A percentile compares a stretch with the other conserved stretches of the same genome.
Evolutionary conservation across 441 rosid species (phyloP).

Genomic region (Theobroma grandiflorum): DNA sequence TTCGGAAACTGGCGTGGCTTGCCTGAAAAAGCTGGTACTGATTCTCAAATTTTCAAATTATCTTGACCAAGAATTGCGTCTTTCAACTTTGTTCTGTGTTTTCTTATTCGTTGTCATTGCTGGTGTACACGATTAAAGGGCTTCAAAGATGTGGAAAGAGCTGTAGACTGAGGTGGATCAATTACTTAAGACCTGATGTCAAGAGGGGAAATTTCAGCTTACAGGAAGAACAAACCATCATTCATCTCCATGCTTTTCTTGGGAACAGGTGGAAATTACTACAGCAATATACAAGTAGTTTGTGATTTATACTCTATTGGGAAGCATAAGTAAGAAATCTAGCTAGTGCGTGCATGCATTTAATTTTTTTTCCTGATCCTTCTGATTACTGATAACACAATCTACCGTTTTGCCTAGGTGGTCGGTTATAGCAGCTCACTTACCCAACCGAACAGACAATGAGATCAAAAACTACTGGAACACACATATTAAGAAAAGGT

Average conservation of each 20-base stretch:
- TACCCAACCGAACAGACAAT: slow-evolving; percentile 58
- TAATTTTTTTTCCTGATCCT: not conserved
- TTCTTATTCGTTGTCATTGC: not conserved
- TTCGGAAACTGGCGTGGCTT: slow-evolving; percentile 57
- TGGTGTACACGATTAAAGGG: slow-evolving; percentile 26
- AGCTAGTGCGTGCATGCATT: not conserved
- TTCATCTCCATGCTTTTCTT: slow-evolving; percentile 64
- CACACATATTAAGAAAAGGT: slow-evolving; percentile 55
- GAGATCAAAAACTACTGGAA: slow-evolving; percentile 66
- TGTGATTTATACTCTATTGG: not conserved
- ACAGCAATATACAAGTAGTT: too few relatives aligned
- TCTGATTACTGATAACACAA: not conserved
- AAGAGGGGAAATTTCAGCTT: slow-evolving; percentile 61
- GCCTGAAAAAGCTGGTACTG: slow-evolving; percentile 55
- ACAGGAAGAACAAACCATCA: slow-evolving; percentile 60
- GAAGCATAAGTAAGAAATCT: not conserved
- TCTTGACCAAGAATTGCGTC: not conserved
- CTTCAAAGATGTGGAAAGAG: slow-evolving; percentile 65
- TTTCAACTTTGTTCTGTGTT: not conserved
- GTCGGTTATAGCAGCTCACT: slow-evolving; percentile 56
- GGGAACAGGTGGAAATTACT: slow-evolving; percentile 48
- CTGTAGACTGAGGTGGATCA: slow-evolving; percentile 59
- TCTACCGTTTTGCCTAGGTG: slow-evolving; percentile 34
- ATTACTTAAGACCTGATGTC: slow-evolving; percentile 58
- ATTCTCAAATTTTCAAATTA: not conserved